Conservation (phyloP, 148 eudicot genomes). For the Vaccinium vitisidaea region DNA sequence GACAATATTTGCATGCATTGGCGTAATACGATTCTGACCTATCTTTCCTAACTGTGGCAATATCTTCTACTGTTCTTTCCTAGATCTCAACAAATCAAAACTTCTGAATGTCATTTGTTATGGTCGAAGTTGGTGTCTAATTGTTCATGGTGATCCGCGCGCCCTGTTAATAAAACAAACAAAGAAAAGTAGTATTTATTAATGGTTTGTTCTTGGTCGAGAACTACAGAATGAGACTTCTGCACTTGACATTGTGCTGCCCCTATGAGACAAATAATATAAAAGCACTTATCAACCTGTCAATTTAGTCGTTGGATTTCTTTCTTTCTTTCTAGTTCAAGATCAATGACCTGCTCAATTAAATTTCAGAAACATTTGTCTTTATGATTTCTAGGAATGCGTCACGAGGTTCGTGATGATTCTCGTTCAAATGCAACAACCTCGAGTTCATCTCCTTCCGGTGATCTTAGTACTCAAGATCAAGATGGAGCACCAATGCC, state of each 20-base stretch:
- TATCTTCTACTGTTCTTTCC: background rate
- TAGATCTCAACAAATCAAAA: background rate
- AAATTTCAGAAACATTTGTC: constrained; percentile 7
- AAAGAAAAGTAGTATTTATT: background rate
- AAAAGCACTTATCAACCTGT: background rate
- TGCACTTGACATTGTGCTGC: background rate
- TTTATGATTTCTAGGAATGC: constrained; percentile 42
- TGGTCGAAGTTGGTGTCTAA: background rate
- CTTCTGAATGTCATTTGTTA: background rate
- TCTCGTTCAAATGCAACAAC: constrained; percentile 45
- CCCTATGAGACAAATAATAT: background rate
- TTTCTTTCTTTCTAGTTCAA: background rate
- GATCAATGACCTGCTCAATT: background rate
- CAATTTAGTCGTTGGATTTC: background rate
- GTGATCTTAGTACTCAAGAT: constrained; percentile 60
- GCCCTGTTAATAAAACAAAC: no score
- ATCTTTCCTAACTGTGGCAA: background rate
- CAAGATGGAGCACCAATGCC: constrained; percentile 47
- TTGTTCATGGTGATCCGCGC: background rate
- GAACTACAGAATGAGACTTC: background rate
- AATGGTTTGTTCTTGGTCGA: background rate
- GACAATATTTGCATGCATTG: background rate
- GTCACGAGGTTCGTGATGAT: constrained; percentile 59
- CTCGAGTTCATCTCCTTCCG: constrained; percentile 46
- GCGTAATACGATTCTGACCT: no score